These are phyloP conservation scores for Bipolaris oryzae DNA, from an alignment of 2,329 filamentous ascomycete species.

Conservation along the genomic window DNA sequence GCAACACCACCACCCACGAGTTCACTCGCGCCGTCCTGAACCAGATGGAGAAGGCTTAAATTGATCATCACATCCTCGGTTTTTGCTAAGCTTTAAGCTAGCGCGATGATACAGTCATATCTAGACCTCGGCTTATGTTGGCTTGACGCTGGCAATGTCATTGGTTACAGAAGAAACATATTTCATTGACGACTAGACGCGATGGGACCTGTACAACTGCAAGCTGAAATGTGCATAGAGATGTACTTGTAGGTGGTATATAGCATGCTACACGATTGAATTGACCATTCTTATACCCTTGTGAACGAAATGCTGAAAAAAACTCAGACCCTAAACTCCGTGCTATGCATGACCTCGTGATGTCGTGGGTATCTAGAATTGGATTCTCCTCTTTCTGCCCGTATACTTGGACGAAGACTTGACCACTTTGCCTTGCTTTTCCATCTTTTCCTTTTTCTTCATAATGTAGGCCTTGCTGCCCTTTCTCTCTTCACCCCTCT, in stretches of 20 bases:
- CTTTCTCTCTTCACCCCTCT: slow-evolving; percentile 69
- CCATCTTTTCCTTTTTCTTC: slow-evolving; percentile 91
- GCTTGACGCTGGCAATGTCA: slow-evolving; percentile 7
- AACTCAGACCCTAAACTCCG: slow-evolving; percentile 36
- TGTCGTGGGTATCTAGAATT: slow-evolving; percentile 63
- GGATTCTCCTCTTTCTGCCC: slow-evolving; percentile 79
- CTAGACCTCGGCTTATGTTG: slow-evolving; percentile 13
- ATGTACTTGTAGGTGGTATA: slow-evolving; percentile 52
- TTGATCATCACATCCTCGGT: slow-evolving; percentile 9
- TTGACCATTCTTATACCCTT: slow-evolving; percentile 40
- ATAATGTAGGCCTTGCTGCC: slow-evolving; percentile 84
- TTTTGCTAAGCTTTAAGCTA: slow-evolving; percentile 25
- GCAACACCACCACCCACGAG: slow-evolving; percentile 84
- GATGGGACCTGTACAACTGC: slow-evolving; percentile 42
- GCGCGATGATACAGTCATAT: slow-evolving; percentile 17
- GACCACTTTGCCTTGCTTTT: slow-evolving; percentile 91
- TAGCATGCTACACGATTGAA: slow-evolving; percentile 48
- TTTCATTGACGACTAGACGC: slow-evolving; percentile 33
- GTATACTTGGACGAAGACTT: slow-evolving; percentile 94
- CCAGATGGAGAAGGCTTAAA: slow-evolving; percentile 77
- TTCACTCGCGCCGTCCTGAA: slow-evolving; percentile 94
- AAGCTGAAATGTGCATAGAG: slow-evolving; percentile 44
- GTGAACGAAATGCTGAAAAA: slow-evolving; percentile 18
- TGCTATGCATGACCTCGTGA: slow-evolving; percentile 43
- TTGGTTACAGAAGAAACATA: slow-evolving; percentile 12